Evolutionary conservation across 768 basidiomycete genomes (phyloP).

Genomic region (Pholiota conissans): DNA sequence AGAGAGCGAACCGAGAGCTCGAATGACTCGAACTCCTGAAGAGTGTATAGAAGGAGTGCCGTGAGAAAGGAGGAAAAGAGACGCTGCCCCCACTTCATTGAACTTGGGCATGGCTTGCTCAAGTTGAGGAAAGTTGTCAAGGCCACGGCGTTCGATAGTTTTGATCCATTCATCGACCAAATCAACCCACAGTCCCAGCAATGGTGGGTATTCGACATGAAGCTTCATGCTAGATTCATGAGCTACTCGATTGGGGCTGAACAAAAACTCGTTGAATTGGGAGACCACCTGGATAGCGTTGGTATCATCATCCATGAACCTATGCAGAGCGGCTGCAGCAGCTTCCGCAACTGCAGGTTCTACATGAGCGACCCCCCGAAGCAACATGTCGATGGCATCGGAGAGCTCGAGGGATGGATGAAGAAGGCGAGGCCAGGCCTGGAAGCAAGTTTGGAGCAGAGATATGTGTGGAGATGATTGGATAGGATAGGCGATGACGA

Average conservation of each 20-base stretch:
- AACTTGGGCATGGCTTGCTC: conserved; percentile 46
- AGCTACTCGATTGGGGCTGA: conserved; percentile 63
- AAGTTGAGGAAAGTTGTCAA: conserved; percentile 41
- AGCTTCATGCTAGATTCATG: conserved; percentile 64
- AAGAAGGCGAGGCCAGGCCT: conserved; percentile 83
- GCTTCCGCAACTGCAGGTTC: conserved; percentile 74
- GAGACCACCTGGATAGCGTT: conserved; percentile 60
- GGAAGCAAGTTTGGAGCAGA: conserved; percentile 75
- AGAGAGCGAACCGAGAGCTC: conserved; percentile 52
- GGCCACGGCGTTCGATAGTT: conserved; percentile 40
- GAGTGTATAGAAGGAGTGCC: conserved; percentile 49
- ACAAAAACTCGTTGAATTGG: conserved; percentile 70
- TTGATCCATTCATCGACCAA: conserved; percentile 71
- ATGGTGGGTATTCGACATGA: conserved; percentile 62
- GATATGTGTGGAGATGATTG: conserved; percentile 61
- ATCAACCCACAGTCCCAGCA: conserved; percentile 73
- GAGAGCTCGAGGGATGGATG: conserved; percentile 52
- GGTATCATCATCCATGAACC: conserved; percentile 64
- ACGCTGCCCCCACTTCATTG: conserved; percentile 68
- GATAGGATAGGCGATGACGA: conserved; percentile 65
- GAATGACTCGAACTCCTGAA: conserved; percentile 64
- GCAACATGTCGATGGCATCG: conserved; percentile 75
- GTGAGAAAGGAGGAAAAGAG: conserved; percentile 72
- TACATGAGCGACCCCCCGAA: conserved; percentile 82
- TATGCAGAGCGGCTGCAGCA: conserved; percentile 65